Base-by-base conservation (phyloP, 148 eudicot species). In the Camellia granthamiana region DNA sequence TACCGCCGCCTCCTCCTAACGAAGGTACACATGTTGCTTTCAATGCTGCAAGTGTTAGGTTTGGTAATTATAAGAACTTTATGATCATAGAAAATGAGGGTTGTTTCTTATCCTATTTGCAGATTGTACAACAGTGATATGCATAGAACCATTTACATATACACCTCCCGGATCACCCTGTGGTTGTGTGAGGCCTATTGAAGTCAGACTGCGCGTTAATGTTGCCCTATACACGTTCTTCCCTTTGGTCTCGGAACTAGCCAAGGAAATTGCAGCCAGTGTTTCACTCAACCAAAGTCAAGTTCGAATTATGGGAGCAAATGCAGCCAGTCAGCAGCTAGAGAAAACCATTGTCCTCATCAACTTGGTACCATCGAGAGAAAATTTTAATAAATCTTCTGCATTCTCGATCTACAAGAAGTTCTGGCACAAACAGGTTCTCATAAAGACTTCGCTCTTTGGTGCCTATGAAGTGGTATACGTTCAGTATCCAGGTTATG, bases 151-250 rank as follows among this genome's bases (percentile, higher is more conserved):
- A 69, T 86, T 89, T 80, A 94, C 97, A 7, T 94, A 90, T 77
- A 84, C 94, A 3, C 92, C 92, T 43, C 84, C 93, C 47, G 96
- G 94, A 74, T 79, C 87, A 76, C 90, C 93, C 3, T 97, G 98
- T 88, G 95, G 92, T 65, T 97, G 99, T 80, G 98, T 97, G 79
- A 89, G 90, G 92, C 98, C 99, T 6, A 86, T 97, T 80, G 87
- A 92, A 86, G 92, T 97, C 58, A 86, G 78, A 79, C 78, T 97
- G 75, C 82, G 82, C 60, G 83, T 94, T 54, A 81, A 77, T 65
- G 81, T 94, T 60, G 74, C 93, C 44, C 67, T 89, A 19, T 91
- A 89, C 85, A 89, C 90, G 46, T 94, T 97, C 83, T 92, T 97
- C 73, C 98, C 98, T 4, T 84, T 91, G 88, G 94, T 94, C 18